phyloP scores from a whole-genome alignment of 805 yeast genomes.

The Saccharomyces mikatae region DNA sequence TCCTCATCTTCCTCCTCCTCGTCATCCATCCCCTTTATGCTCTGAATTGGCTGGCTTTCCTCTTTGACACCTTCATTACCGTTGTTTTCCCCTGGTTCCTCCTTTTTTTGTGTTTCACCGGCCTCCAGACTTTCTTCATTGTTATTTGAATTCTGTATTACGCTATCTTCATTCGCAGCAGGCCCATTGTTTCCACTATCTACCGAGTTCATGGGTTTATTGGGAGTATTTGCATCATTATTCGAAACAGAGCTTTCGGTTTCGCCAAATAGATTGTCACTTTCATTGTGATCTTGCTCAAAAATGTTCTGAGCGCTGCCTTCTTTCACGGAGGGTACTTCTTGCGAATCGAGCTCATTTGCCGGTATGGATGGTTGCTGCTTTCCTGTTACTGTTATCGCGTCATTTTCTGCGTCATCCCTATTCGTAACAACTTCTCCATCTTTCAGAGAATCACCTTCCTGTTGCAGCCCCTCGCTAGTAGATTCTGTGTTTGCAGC shows the following conservation, averaged over 20 bases:
- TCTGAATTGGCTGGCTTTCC: background rate
- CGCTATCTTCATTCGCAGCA: slow-evolving; percentile 13
- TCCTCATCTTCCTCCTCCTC: slow-evolving; percentile 1
- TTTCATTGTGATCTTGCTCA: background rate
- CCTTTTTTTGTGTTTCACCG: slow-evolving; percentile 17
- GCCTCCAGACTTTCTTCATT: slow-evolving; percentile 8
- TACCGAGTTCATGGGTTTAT: background rate
- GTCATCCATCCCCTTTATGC: slow-evolving; percentile 2
- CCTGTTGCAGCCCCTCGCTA: background rate
- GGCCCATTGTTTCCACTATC: slow-evolving; percentile 10
- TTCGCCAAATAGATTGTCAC: slow-evolving; percentile 1
- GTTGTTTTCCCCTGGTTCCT: slow-evolving; percentile 30
- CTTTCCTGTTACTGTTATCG: background rate
- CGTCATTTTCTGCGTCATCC: background rate
- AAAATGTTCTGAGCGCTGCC: background rate
- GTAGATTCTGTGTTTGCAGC: background rate
- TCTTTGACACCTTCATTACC: slow-evolving; percentile 32
- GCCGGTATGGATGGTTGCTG: background rate
- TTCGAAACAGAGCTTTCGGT: background rate
- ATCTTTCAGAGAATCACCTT: background rate
- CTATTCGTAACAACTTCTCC: background rate
- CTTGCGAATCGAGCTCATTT: background rate
- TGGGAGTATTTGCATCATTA: background rate
- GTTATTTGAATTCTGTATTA: background rate
- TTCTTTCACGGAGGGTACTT: background rate